Evolutionary conservation across 2,329 filamentous ascomycete species (phyloP).

Genomic region (Trichoderma simmonsii): DNA sequence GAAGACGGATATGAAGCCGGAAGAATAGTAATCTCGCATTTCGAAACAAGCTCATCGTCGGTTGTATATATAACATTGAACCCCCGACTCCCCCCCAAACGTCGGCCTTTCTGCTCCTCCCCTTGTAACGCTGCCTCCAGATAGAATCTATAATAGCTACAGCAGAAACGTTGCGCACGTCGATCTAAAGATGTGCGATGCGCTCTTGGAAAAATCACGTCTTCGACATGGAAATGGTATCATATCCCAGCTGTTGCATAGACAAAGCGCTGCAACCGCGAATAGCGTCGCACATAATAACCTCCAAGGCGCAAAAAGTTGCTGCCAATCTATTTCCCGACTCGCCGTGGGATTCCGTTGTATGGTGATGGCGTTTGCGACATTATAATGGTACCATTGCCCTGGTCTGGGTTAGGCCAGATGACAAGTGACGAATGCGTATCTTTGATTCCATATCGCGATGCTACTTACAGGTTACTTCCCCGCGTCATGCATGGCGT

Average conservation of each 20-base stretch:
- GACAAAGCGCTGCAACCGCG: neutral
- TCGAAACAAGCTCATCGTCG: neutral
- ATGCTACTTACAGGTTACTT: neutral
- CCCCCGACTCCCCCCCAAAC: neutral
- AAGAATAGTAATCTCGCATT: neutral
- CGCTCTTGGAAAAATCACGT: neutral
- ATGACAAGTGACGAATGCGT: neutral
- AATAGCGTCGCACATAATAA: neutral
- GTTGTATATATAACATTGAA: slow-evolving; percentile 4
- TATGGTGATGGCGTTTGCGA: slow-evolving; percentile 14
- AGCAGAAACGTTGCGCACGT: neutral
- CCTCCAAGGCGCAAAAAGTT: neutral
- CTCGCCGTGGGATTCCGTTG: neutral
- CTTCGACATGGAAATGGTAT: slow-evolving; percentile 16
- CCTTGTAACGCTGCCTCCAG: neutral
- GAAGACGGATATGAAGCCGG: neutral
- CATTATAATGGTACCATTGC: slow-evolving; percentile 16
- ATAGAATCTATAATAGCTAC: neutral
- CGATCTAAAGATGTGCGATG: neutral
- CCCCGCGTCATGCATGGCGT: neutral
- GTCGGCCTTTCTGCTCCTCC: neutral
- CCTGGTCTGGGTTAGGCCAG: neutral
- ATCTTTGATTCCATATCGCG: slow-evolving; percentile 3
- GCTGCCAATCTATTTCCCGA: neutral
- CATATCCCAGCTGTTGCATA: neutral